Evolutionary conservation across 768 basidiomycete genomes (phyloP).

Genomic region (Xanthoconium stramineum): DNA sequence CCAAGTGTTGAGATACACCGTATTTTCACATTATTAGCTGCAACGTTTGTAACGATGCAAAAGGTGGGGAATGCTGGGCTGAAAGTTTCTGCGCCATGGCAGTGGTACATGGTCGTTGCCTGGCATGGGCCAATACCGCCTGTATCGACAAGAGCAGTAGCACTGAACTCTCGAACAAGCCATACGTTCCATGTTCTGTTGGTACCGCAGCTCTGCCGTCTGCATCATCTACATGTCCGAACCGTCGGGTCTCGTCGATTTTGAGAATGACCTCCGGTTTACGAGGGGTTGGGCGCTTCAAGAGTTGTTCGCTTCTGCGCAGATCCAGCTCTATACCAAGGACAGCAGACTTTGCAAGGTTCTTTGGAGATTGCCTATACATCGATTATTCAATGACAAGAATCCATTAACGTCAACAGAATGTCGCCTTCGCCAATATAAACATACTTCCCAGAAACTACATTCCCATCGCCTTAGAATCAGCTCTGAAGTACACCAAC

Average conservation of each 20-base stretch:
- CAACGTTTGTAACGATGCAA: no score
- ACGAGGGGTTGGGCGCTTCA: constrained; percentile 9
- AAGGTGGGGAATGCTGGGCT: no score
- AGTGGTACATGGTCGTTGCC: background rate
- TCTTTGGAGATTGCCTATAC: no score
- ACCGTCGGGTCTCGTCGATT: background rate
- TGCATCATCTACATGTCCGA: constrained; percentile 2
- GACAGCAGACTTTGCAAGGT: background rate
- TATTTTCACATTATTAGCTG: no score
- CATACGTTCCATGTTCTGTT: constrained; percentile 8
- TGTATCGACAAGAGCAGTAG: constrained; percentile 13
- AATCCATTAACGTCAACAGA: no score
- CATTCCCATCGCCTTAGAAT: no score
- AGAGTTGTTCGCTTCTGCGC: constrained; percentile 3
- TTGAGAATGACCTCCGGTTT: constrained; percentile 2
- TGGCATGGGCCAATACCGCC: constrained; percentile 34
- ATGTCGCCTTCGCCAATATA: no score
- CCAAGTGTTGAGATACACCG: no score
- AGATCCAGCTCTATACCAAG: constrained; percentile 4
- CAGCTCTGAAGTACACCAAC: background rate
- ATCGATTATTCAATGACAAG: no score
- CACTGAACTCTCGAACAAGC: constrained; percentile 8
- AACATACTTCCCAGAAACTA: no score
- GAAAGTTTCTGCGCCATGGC: background rate
- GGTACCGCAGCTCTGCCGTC: constrained; percentile 1